Evolutionary conservation across 2,329 filamentous ascomycete genomes (phyloP), one percentile per base, ranked within the genome.

Genomic region (Parafenestella ontariensis): DNA sequence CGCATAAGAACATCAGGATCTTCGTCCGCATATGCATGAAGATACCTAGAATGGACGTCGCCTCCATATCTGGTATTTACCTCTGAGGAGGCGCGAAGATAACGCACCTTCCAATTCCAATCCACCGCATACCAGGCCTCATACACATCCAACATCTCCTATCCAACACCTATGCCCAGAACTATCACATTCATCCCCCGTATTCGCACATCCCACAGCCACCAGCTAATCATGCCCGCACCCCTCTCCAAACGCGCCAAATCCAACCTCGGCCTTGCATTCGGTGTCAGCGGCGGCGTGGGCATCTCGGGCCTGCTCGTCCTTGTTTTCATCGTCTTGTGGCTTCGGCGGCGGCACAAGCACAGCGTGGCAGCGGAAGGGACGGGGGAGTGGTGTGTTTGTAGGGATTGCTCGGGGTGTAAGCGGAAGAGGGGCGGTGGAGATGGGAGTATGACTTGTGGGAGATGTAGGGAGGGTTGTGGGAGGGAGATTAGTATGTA

Each of bases 361-460:
- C 31, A 23, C 13, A 18, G 31, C 15, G 24, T 18, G 18, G 44
- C 44, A 15, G 33, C 21, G 31, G 44, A 46, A 1, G 15, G 26
- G n/a, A 26, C 20, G 20, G 33, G 31, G 6, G 5, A n/a, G 13
- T 46, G 33, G 31, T 46, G 44, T 39, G 17, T 18, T 6, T 46
- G 44, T 46, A 37, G n/a, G 33, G 33, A 46, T 6, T 46, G 44
- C 18, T n/a, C 10, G 8, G 44, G 44, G 33, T 46, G 44, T 46
- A 13, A n/a, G 21, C n/a, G 31, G 31, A 46, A 46, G 33, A 46
- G 44, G 33, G 31, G 33, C 1, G 44, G 44, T 24, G 31, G 31
- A 21, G 44, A 46, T 46, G 44, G 44, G 44, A 46, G 44, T 37
- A 11, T 11, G 31, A n/a, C 6, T 24, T 46, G 44, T 20, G 15